These are phyloP conservation scores for Candida andamanensis DNA, from an alignment of 805 yeast species.

Conservation along the genomic window DNA sequence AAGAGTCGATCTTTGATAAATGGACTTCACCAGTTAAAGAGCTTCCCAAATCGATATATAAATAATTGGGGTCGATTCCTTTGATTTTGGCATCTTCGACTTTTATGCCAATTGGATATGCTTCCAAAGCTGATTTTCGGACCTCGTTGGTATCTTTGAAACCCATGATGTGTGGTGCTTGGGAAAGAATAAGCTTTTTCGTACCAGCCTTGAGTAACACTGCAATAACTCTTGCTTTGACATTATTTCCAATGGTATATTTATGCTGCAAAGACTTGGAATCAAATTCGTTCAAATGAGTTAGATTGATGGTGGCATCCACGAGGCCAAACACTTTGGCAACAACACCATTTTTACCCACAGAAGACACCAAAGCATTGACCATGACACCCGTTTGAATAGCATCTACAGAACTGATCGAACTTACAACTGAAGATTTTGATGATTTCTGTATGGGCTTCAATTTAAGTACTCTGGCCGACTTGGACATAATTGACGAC, in stretches of 20 bases:
- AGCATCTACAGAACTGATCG: constrained; percentile 71
- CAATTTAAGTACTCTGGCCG: constrained; percentile 54
- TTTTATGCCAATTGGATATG: constrained; percentile 75
- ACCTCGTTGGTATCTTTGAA: constrained; percentile 16
- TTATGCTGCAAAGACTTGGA: constrained; percentile 50
- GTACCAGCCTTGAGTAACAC: constrained; percentile 43
- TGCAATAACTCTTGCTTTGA: constrained; percentile 69
- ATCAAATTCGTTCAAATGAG: constrained; percentile 56
- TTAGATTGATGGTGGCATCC: constrained; percentile 62
- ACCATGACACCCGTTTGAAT: constrained; percentile 82
- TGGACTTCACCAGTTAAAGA: constrained; percentile 69
- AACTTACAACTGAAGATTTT: constrained; percentile 42
- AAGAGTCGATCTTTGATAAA: constrained; percentile 58
- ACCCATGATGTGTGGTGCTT: constrained; percentile 49
- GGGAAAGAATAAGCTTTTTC: constrained; percentile 61
- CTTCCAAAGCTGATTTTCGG: constrained; percentile 39
- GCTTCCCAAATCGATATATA: constrained; percentile 55
- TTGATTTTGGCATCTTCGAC: constrained; percentile 55
- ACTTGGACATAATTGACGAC: constrained; percentile 45
- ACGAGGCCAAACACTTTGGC: constrained; percentile 71
- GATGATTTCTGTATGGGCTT: constrained; percentile 38
- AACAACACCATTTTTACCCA: constrained; percentile 57
- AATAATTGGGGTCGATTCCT: constrained; percentile 53
- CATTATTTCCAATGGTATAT: constrained; percentile 60
- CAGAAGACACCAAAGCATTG: constrained; percentile 63